Percentiles rank a stretch among this genome's conserved stretches.
These are phyloP conservation scores for Neltuma alba DNA, from an alignment of 306 rosid genomes.

Conservation along the genomic window DNA sequence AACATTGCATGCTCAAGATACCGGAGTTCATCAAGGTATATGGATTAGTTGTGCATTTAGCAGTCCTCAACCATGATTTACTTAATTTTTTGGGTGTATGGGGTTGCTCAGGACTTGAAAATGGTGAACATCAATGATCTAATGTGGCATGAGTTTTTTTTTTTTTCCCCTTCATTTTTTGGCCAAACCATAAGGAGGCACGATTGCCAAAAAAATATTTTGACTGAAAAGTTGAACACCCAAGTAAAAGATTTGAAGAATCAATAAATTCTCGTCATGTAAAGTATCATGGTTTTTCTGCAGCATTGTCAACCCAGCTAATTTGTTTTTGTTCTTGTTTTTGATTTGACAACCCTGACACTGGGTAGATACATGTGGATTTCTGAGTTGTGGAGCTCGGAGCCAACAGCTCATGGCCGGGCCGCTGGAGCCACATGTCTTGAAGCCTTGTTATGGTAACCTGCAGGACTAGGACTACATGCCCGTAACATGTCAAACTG, in stretches of 20 bases:
- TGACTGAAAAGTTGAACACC: not conserved
- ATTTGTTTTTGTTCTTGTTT: constrained; percentile 14
- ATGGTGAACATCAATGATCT: no score
- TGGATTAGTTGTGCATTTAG: not conserved
- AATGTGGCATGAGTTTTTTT: not conserved
- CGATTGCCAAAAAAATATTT: not conserved
- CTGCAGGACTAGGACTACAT: constrained; percentile 36
- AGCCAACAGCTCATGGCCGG: constrained; percentile 37
- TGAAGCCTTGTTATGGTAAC: constrained; percentile 39
- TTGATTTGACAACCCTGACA: constrained; percentile 40
- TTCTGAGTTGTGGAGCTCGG: constrained; percentile 41
- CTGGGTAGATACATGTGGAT: constrained; percentile 41
- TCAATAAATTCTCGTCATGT: not conserved
- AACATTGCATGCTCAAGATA: constrained; percentile 42
- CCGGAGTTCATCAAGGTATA: constrained; percentile 54
- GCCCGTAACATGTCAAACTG: constrained; percentile 23
- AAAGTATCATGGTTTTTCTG: constrained; percentile 14
- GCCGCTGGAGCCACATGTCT: constrained; percentile 33
- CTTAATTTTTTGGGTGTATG: not conserved
- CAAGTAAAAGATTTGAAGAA: not conserved
- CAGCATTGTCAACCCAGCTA: constrained; percentile 3
- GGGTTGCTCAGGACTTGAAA: no score
- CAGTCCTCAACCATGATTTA: not conserved
- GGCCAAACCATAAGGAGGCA: not conserved
- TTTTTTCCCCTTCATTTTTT: no score